phyloP scores from a whole-genome alignment of 345 rosid genomes.

The Durio zibethinus region DNA sequence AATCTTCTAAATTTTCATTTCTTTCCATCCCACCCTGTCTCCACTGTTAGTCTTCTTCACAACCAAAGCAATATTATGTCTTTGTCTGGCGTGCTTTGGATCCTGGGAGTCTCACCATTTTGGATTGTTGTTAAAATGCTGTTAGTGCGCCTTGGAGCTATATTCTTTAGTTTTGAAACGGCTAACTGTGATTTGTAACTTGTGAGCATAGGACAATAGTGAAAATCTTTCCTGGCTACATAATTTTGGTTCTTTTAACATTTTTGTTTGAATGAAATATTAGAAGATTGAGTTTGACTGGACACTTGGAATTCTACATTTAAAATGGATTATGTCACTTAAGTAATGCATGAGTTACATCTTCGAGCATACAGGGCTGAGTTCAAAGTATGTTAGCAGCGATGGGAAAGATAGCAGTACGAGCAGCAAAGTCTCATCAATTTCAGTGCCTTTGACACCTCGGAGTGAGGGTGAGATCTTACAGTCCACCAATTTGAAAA shows the following conservation, averaged over 20 bases:
- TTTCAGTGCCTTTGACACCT: conserved; percentile 46
- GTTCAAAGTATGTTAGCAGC: conserved; percentile 43
- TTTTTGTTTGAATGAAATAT: background rate
- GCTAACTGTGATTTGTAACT: background rate
- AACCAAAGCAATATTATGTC: background rate
- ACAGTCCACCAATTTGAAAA: conserved; percentile 56
- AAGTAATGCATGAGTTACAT: background rate
- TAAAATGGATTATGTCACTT: background rate
- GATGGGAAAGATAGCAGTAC: conserved; percentile 42
- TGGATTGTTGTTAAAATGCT: background rate
- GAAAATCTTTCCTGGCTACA: background rate
- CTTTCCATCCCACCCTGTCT: background rate
- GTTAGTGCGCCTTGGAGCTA: background rate
- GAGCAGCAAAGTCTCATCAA: conserved; percentile 41
- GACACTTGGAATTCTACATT: conserved; percentile 1
- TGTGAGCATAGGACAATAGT: background rate
- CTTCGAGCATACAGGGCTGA: conserved; percentile 38
- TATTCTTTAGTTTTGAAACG: background rate
- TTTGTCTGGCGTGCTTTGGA: background rate
- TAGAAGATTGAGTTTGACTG: background rate
- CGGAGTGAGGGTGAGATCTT: conserved; percentile 69
- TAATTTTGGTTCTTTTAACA: background rate
- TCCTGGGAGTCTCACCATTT: background rate
- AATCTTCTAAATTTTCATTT: background rate
- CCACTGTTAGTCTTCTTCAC: conserved; percentile 15